Evolutionary conservation across 2,329 filamentous ascomycete genomes (phyloP).

Genomic region (Claviceps digitariae): DNA sequence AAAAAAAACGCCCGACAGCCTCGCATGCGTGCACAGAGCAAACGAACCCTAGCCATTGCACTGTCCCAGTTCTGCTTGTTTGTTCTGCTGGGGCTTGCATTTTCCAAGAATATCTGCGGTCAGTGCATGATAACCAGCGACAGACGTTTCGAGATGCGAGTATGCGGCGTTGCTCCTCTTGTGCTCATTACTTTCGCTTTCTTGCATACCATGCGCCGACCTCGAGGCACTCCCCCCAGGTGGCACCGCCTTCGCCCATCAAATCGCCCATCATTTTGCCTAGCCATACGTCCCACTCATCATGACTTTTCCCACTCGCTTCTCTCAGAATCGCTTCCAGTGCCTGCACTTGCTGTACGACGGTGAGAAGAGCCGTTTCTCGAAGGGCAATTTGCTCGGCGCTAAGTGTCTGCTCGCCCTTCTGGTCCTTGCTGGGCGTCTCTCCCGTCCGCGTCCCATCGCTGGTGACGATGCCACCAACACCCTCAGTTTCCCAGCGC

Average conservation of each 20-base stretch:
- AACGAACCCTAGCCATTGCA: background rate
- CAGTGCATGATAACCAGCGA: background rate
- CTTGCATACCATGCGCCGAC: slow-evolving; percentile 82
- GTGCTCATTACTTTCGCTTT: slow-evolving; percentile 35
- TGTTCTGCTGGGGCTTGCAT: background rate
- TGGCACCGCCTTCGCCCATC: slow-evolving; percentile 63
- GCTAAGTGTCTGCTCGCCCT: slow-evolving; percentile 36
- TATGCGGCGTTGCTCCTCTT: background rate
- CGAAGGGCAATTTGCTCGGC: slow-evolving; percentile 60
- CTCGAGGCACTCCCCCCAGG: slow-evolving; percentile 74
- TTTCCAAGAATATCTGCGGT: too few species aligned
- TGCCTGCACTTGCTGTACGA: slow-evolving; percentile 72
- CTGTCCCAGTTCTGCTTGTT: background rate
- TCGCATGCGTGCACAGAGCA: slow-evolving; percentile 6
- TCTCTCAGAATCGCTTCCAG: slow-evolving; percentile 74
- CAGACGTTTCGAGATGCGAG: background rate
- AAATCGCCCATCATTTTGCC: slow-evolving; percentile 76
- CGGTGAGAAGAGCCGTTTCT: slow-evolving; percentile 65
- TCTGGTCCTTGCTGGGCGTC: slow-evolving; percentile 31
- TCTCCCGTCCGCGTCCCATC: slow-evolving; percentile 48
- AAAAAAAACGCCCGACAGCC: background rate
- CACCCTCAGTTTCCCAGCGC: slow-evolving; percentile 72
- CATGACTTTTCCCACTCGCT: slow-evolving; percentile 70
- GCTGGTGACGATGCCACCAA: slow-evolving; percentile 47
- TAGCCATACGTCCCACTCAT: slow-evolving; percentile 88